Evolutionary conservation across 2,329 filamentous ascomycete genomes (phyloP), one percentile per base, ranked within the genome.

Genomic region (Talaromyces sp.): DNA sequence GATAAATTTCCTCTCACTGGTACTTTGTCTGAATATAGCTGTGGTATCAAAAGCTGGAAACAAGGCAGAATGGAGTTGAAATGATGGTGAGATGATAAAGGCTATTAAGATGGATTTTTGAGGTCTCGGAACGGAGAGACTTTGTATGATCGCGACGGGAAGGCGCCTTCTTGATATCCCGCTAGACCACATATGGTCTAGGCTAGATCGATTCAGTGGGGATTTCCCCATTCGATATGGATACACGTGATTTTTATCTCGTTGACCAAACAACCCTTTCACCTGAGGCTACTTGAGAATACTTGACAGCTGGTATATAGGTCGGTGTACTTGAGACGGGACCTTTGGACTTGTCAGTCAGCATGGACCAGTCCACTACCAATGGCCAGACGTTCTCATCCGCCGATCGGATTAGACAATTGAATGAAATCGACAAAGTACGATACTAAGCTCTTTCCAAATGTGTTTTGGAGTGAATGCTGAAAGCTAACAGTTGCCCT

Each of bases 391-490:
- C 69, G n/a, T 89, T 93, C 67, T 89, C 86, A 9, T 84, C 89
- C 37, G 84, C 88, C 44, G 89, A 96, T 73, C 90, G 90, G 67
- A 92, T 96, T 67, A 82, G 88, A 63, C 91, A 96, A 70, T 84
- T 96, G 62, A 89, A 88, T 68, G 86, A 88, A 46, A 90, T 96
- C 69, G 92, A 96, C 77, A 84, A 85, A 71, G 86, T 88, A 72
- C 42, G 42, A 18, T 88, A 72, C 42, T 33, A 18, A 48, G 63
- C 25, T 40, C 46, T 46, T 31, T 12, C 56, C 39, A 63, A 23
- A 25, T 6, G 3, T 5, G 2, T 23, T 31, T 35, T 31, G 3
- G 5, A 21, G 31, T 12, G 16, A 5, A 21, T 3, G 5, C 2
- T 14, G n/a, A 35, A 16, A 21, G 31, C 50, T 54, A 8, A 54